Conservation (phyloP, 1,284 basidiomycete genomes). For the Fomitopsis schrenkii region DNA sequence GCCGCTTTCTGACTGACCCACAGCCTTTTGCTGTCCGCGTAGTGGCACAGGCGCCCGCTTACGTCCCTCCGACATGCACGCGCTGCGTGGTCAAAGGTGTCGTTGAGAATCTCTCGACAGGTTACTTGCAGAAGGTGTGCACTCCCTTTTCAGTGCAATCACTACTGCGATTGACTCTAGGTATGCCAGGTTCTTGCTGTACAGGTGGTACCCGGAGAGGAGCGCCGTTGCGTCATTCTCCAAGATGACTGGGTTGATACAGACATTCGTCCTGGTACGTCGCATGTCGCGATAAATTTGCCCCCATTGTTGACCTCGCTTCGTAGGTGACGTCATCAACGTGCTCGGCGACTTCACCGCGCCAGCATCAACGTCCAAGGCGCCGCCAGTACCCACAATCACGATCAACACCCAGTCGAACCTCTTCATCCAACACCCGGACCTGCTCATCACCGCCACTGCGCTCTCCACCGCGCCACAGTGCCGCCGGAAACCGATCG, state of each 20-base stretch:
- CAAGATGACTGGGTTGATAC: slow-evolving; percentile 65
- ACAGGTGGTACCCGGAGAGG: slow-evolving; percentile 36
- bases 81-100: slow-evolving; percentile 45
- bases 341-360: slow-evolving; percentile 54
- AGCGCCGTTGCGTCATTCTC: slow-evolving; percentile 42
- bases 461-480: slow-evolving; percentile 78
- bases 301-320: neutral
- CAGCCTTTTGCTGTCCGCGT: neutral
- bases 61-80: slow-evolving; percentile 34
- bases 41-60: slow-evolving; percentile 16
- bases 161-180: neutral
- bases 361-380: slow-evolving; percentile 27
- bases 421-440: slow-evolving; percentile 82
- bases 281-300: neutral
- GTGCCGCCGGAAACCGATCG: slow-evolving; percentile 79
- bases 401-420: slow-evolving; percentile 54
- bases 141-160: too few relatives aligned
- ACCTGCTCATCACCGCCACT: slow-evolving; percentile 86
- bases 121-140: slow-evolving; percentile 16
- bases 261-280: slow-evolving; percentile 51
- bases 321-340: slow-evolving; percentile 73
- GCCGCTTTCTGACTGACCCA: neutral
- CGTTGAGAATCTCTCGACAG: slow-evolving; percentile 4
- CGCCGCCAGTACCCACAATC: slow-evolving; percentile 38
- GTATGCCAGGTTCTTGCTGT: slow-evolving; percentile 29